Evolutionary conservation across 225 moss, liverwort and hornwort genomes (phyloP), one percentile per base, ranked within the genome.

Genomic region (Thuidium tamariscinum): DNA sequence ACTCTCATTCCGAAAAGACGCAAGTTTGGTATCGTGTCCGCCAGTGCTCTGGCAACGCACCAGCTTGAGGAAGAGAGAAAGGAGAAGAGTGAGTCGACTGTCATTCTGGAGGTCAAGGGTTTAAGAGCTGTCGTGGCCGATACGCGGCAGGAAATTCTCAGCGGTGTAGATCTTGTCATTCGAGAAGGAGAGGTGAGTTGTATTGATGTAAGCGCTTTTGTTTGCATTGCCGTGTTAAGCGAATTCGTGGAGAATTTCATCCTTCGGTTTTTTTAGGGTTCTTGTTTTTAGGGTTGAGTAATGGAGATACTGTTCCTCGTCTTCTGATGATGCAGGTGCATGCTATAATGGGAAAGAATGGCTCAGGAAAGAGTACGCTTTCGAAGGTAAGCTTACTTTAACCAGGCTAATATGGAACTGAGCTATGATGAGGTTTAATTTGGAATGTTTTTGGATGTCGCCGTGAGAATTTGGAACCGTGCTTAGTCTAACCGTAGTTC

Each of bases 331-430:
- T 86, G 91, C 94, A 96, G 96, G 92, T 98, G 79, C 97, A 98
- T 87, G 98, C 97, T 79, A 95, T 98, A 20, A 98, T 98, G 98
- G 98, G 98, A 11, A 98, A 94, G 92, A 98, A 98, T 87, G 98
- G 98, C 79, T 97, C 98, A 34, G 97, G 98, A 62, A 98, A 97
- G 91, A 98, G 98, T 85, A 97, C 97, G 65, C 83, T 97, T 54
- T 91, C 98, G 5, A 96, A 95, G 92, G 96, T 80, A 87, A 41
- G 42, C 41, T 39, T 10, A 21, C 20, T 66, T 34, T 29, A 41
- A 20, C 54, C 69, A 26, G 29, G 68, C 27, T 66, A 55, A 29
- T 29, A 55, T 55, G 17, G 37, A 55, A 55, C 9, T 30, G 68
- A 70, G 22, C 9, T 42, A 70, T 70, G 55, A 22, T 82, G 41